These are phyloP conservation scores for Talaromyces sp. DNA, from an alignment of 2,329 filamentous ascomycete species.

Conservation along the genomic window DNA sequence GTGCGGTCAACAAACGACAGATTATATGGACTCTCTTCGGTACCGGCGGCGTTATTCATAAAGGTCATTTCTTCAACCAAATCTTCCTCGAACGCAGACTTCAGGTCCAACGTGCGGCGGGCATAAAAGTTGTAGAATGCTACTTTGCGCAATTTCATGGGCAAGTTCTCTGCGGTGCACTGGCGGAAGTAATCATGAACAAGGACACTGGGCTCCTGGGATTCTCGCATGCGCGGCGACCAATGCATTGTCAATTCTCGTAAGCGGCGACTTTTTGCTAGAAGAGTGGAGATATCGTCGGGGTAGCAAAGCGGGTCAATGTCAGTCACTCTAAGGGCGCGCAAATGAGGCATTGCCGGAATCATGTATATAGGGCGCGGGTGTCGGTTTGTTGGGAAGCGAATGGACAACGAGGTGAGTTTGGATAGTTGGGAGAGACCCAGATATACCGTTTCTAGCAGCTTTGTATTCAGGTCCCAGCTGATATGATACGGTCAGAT, in stretches of 20 bases:
- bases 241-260: conserved; percentile 55
- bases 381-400: conserved; percentile 52
- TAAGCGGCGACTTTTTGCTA: conserved; percentile 51
- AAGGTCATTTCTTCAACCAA: conserved; percentile 47
- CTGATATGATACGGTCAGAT: conserved; percentile 21
- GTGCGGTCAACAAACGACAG: conserved; percentile 52
- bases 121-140: conserved; percentile 56
- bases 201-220: conserved; percentile 53
- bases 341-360: conserved; percentile 53
- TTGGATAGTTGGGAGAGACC: conserved; percentile 47
- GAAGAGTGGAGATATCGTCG: conserved; percentile 55
- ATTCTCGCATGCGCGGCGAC: conserved; percentile 57
- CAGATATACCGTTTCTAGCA: conserved; percentile 54
- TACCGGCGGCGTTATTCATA: conserved; percentile 42
- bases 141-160: conserved; percentile 46
- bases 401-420: conserved; percentile 51
- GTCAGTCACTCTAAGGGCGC: conserved; percentile 50
- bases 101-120: conserved; percentile 44
- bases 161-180: conserved; percentile 43
- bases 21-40: conserved; percentile 28
- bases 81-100: conserved; percentile 37
- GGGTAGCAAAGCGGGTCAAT: conserved; percentile 62
- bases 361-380: conserved; percentile 54
- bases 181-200: conserved; percentile 54
- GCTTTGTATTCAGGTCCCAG: conserved; percentile 59